Evolutionary conservation across 106 monocot species (phyloP), one percentile per base, ranked within the genome.

Genomic region (Hemerocallis citrina): DNA sequence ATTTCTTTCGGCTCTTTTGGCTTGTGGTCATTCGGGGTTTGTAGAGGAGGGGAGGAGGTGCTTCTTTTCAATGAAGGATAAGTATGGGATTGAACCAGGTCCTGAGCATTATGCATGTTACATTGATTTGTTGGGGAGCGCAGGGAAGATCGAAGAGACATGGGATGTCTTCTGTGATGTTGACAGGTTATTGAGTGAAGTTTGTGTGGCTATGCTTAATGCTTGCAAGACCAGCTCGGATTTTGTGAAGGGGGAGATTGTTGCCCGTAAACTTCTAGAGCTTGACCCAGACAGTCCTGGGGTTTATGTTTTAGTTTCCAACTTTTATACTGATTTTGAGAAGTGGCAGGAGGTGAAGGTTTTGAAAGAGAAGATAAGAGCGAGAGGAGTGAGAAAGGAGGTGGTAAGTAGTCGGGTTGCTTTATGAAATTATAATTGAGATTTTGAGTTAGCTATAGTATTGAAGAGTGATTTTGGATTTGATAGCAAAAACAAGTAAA

Each of bases 71-170:
- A 72, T 73, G 77, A 74, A 20, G 17, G 61, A 61, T 6, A 68
- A 63, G 61, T 43, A 67, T 59, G 69, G 36, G 13, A 10, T 77
- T 19, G 44, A 50, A n/a, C n/a, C n/a, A n/a, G n/a, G n/a, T n/a
- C n/a, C n/a, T 35, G 68, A 77, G 47, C 82, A 82, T 70, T 74
- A 77, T 37, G 73, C 77, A 31, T 82, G 77, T 50, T 57, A 73
- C 7, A 77, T 82, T 11, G 69, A 77, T 55, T 77, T 32, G n/a
- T 33, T 82, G 21, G 73, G 82, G 16, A 52, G 73, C 39, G 73
- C 68, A 9, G 73, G 77, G 31, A 73, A 7, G 62, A 51, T 70
- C 6, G 68, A 66, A 16, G 77, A 82, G 64, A 73, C 73, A 8
- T 82, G 73, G 82, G 29, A 66, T 22, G 16, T 77, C 7, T 77